phyloP scores from a whole-genome alignment of 129 eudicot species.

The Sambucus nigra region DNA sequence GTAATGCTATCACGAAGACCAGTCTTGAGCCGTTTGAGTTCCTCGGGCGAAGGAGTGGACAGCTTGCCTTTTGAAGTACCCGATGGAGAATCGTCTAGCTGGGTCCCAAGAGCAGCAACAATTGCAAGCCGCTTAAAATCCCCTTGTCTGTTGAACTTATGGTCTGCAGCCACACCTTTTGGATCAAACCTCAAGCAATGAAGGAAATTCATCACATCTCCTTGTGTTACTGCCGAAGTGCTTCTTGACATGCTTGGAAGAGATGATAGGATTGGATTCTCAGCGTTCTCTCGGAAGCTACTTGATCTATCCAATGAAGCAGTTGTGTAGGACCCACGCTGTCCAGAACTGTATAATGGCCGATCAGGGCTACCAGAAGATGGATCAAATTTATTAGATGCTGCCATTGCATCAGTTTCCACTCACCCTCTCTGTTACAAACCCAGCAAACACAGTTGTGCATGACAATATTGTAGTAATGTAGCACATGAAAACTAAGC shows the following conservation, averaged over 20 bases:
- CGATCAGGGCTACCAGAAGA: conserved; percentile 78
- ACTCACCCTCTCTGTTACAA: conserved; percentile 29
- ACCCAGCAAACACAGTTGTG: conserved; percentile 38
- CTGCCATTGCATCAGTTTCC: conserved; percentile 56
- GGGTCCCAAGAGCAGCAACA: conserved; percentile 47
- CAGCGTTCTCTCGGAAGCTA: conserved; percentile 74
- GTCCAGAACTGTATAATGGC: conserved; percentile 54
- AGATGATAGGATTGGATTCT: conserved; percentile 60
- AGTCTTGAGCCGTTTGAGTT: conserved; percentile 53
- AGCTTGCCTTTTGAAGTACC: conserved; percentile 44
- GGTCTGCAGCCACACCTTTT: conserved; percentile 47
- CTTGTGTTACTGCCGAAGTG: conserved; percentile 44
- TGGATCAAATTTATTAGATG: conserved; percentile 70
- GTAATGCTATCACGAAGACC: conserved; percentile 65
- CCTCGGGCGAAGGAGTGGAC: conserved; percentile 41
- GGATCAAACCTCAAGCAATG: conserved; percentile 83
- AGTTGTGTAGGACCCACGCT: conserved; percentile 52
- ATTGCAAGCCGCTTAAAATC: conserved; percentile 55
- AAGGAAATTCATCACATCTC: conserved; percentile 58
- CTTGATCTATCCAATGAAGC: conserved; percentile 68
- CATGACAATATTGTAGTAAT: conserved; percentile 48
- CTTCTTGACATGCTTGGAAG: conserved; percentile 86
- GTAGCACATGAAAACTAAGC: conserved; percentile 37
- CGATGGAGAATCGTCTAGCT: conserved; percentile 57
- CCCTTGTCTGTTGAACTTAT: conserved; percentile 53